Percentiles rank a stretch among this genome's conserved stretches.
Conservation (phyloP, 345 rosid genomes). For the Citrus australasica region DNA sequence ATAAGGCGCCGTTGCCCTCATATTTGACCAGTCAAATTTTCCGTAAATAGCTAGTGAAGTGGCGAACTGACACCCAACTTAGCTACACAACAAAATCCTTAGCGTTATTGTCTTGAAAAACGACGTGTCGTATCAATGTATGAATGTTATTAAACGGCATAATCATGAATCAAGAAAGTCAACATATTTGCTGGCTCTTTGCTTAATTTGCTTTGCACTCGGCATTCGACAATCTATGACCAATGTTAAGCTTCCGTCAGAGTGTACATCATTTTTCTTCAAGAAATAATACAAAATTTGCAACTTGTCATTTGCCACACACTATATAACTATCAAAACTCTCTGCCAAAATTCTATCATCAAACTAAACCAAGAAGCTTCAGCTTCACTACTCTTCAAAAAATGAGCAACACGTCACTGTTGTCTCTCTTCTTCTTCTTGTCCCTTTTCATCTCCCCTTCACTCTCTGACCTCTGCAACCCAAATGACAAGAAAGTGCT, state of each 20-base stretch:
- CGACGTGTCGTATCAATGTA: too few species aligned
- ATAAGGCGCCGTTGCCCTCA: neutral
- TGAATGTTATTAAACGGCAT: too few species aligned
- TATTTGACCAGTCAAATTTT: neutral
- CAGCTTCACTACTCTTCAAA: neutral
- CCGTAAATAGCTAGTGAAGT: neutral
- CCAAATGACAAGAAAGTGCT: slow-evolving; percentile 57
- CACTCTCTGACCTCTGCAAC: slow-evolving; percentile 50
- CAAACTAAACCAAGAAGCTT: neutral
- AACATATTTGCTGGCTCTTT: neutral
- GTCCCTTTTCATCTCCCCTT: slow-evolving; percentile 19
- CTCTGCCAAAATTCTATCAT: neutral
- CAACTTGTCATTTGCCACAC: neutral
- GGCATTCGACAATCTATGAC: neutral
- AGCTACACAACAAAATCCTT: too few species aligned
- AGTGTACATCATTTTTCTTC: neutral
- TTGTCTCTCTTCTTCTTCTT: slow-evolving; percentile 26
- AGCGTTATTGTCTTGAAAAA: too few species aligned
- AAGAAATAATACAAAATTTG: neutral
- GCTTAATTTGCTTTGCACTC: neutral
- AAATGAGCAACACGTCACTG: neutral
- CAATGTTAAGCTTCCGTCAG: neutral
- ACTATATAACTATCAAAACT: neutral
- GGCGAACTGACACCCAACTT: neutral
- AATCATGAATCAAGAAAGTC: neutral